A percentile compares a stretch with the other conserved stretches of the same genome.
Conservation (phyloP, 768 basidiomycete species). For the Hygrophoropsis aurantiaca region DNA sequence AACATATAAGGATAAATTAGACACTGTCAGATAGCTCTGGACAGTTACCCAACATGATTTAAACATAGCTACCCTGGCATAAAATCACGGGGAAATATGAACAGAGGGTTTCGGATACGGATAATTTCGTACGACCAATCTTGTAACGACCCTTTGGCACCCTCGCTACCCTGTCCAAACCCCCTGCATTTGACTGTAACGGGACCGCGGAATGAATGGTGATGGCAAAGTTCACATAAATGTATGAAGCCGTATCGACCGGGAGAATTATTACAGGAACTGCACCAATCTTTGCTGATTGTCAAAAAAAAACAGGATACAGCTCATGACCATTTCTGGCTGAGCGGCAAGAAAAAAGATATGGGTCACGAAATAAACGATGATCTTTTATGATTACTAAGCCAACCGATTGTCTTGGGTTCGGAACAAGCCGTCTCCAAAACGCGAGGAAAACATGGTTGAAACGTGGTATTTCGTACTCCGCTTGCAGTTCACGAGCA, state of each 20-base stretch:
- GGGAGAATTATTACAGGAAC: constrained; percentile 11
- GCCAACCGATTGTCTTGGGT: no score
- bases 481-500: no score
- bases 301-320: not conserved
- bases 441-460: no score
- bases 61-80: constrained; percentile 24
- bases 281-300: constrained; percentile 9
- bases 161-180: constrained; percentile 22
- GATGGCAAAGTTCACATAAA: constrained; percentile 24
- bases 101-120: constrained; percentile 19
- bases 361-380: no score
- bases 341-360: no score
- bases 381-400: no score
- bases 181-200: constrained; percentile 36
- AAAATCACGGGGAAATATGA: constrained; percentile 17
- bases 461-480: no score
- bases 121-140: constrained; percentile 15
- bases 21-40: constrained; percentile 3
- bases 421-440: no score
- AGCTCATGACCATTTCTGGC: not conserved
- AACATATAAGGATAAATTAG: constrained; percentile 30
- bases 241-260: constrained; percentile 19
- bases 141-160: constrained; percentile 10
- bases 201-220: constrained; percentile 18
- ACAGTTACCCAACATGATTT: constrained; percentile 26